Percentiles rank a stretch among this genome's conserved stretches.
phyloP scores from a whole-genome alignment of 805 yeast species.

The Zygotorulaspora sp. region DNA sequence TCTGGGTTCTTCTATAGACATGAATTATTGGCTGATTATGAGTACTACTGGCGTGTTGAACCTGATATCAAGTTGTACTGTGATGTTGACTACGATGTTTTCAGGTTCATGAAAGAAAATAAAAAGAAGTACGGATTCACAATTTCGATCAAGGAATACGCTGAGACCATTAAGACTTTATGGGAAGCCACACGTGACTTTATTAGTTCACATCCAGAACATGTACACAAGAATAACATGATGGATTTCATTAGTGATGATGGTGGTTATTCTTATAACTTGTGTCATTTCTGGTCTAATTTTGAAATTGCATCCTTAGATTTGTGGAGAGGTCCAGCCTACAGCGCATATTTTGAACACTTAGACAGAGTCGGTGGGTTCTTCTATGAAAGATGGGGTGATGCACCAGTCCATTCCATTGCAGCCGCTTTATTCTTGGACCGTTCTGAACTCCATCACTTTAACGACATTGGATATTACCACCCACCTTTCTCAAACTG shows the following conservation, averaged over 20 bases:
- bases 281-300: conserved; percentile 90
- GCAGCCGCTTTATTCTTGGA: conserved; percentile 78
- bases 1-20: conserved; percentile 87
- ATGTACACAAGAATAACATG: conserved; percentile 56
- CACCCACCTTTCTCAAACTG: conserved; percentile 80
- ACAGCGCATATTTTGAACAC: conserved; percentile 62
- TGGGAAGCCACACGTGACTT: conserved; percentile 70
- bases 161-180: conserved; percentile 65
- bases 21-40: conserved; percentile 66
- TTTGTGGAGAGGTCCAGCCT: conserved; percentile 72
- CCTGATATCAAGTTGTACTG: conserved; percentile 78
- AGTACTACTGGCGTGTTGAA: conserved; percentile 94
- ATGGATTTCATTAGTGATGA: conserved; percentile 69
- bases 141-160: conserved; percentile 71
- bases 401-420: conserved; percentile 87
- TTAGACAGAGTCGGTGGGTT: conserved; percentile 86
- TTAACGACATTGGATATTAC: conserved; percentile 79
- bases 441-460: conserved; percentile 67
- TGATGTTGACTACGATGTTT: conserved; percentile 75
- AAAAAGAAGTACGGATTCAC: conserved; percentile 72
- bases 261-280: conserved; percentile 65
- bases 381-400: conserved; percentile 93
- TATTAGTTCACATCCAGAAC: conserved; percentile 54
- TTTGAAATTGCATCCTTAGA: conserved; percentile 74
- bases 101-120: conserved; percentile 77